Base-by-base conservation (phyloP, 208 protist genomes). In the Angomonas ambiguus region DNA sequence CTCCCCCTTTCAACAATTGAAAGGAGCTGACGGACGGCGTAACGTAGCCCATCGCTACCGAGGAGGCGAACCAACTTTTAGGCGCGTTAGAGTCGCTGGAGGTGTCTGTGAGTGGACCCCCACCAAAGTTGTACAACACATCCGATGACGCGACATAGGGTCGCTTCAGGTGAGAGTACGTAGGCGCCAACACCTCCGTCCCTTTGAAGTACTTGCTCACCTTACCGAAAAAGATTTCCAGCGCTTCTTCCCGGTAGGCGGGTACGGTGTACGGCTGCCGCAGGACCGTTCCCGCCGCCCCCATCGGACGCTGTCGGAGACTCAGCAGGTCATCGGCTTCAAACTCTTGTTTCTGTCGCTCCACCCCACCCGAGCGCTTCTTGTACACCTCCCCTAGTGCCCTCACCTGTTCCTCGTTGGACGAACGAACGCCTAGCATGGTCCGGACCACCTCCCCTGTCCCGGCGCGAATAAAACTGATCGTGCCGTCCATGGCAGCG, bases 191-290 rank as follows among this genome's bases (percentile, higher is more conserved):
- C 6, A 90, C 76, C 49, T 77, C 77, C 27, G 93, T 72, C 10
- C 85, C 87, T 32, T 82, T 79, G 60, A 96, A 96, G 69, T 91
- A 93, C 30, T 73, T 73, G 41, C 80, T 93, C 6, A 82, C 81
- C 35, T 83, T 68, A 6, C 87, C 82, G 62, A 91, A 80, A 63
- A 91, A 89, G 6, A 91, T 90, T 31, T 93, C 87, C 24, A 88
- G 77, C 49, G 82, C 79, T 28, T 96, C 85, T 32, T 79, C 63
- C 64, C 77, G 80, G 73, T 96, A 93, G 25, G 91, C 91, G 48
- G 77, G 74, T 13, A 96, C 72, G 20, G 87, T 88, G 84, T 88
- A 96, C 32, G 77, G 74, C 28, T 76, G 69, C 11, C 90, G 86
- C 72, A 92, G 69, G 25, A 92, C 78, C 1, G 75, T 77, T 33